Evolutionary conservation across 495 filamentous ascomycete species (phyloP).

Genomic region (Haplographium delicatum): DNA sequence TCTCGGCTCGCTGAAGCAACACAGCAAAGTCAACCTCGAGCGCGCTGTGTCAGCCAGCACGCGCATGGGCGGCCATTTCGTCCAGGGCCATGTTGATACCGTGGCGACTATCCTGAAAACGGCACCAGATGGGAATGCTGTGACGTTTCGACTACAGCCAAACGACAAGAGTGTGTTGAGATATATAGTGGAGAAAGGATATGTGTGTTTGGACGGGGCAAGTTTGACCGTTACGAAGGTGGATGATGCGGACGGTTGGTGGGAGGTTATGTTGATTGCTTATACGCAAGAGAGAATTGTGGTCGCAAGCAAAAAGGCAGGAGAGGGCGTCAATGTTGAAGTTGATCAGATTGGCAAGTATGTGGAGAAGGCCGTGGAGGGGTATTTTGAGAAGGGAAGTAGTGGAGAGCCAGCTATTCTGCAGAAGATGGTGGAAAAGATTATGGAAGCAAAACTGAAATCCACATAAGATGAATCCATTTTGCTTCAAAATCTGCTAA

Average conservation of each 20-base stretch:
- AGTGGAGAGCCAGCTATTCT: slow-evolving; percentile 59
- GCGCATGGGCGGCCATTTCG: slow-evolving; percentile 83
- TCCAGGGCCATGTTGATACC: slow-evolving; percentile 93
- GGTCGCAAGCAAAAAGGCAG: slow-evolving; percentile 71
- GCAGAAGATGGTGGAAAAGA: slow-evolving; percentile 75
- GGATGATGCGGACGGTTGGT: slow-evolving; percentile 72
- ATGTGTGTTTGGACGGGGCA: slow-evolving; percentile 91
- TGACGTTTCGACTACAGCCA: slow-evolving; percentile 79
- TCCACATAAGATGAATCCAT: background rate
- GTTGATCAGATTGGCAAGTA: slow-evolving; percentile 99
- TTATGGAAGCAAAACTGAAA: slow-evolving; percentile 61
- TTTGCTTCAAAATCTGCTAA: no score
- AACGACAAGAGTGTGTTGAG: slow-evolving; percentile 58
- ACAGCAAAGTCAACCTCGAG: slow-evolving; percentile 77
- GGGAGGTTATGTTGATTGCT: slow-evolving; percentile 98
- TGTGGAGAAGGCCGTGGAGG: slow-evolving; percentile 87
- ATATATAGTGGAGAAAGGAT: slow-evolving; percentile 96
- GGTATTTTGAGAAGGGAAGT: slow-evolving; percentile 52
- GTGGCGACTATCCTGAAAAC: slow-evolving; percentile 64
- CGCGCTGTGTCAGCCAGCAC: slow-evolving; percentile 82
- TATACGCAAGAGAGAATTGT: slow-evolving; percentile 95
- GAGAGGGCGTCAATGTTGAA: slow-evolving; percentile 91
- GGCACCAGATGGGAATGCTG: slow-evolving; percentile 76
- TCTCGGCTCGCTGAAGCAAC: slow-evolving; percentile 61
- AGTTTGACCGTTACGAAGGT: slow-evolving; percentile 89